Evolutionary conservation across 352 stramenopile species (phyloP).

Genomic region (Hyaloperonospora brassicae): DNA sequence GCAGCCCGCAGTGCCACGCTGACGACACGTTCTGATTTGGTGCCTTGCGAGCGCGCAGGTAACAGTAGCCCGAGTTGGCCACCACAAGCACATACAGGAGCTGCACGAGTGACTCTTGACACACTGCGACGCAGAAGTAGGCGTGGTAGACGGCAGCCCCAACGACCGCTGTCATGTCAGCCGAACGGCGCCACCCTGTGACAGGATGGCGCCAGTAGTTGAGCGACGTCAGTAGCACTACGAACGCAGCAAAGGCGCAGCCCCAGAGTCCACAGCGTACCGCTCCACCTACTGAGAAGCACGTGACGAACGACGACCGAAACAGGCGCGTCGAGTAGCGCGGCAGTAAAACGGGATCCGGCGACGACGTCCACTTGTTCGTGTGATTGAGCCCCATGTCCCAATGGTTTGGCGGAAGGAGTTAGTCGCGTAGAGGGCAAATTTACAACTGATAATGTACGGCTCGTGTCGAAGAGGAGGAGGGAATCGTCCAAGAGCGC

Average conservation of each 20-base stretch:
- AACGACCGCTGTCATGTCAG: slow-evolving; percentile 63
- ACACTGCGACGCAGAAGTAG: slow-evolving; percentile 54
- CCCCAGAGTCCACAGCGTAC: slow-evolving; percentile 50
- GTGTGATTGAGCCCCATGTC: background rate
- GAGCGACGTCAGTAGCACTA: slow-evolving; percentile 76
- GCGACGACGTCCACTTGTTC: background rate
- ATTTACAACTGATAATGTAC: no score
- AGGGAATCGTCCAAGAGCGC: no score
- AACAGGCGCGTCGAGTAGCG: slow-evolving; percentile 62
- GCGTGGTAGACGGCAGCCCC: slow-evolving; percentile 51
- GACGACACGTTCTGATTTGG: slow-evolving; percentile 60
- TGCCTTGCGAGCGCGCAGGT: slow-evolving; percentile 50
- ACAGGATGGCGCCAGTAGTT: slow-evolving; percentile 80
- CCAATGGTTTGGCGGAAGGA: no score
- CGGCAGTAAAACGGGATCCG: slow-evolving; percentile 47
- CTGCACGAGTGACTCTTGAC: slow-evolving; percentile 48
- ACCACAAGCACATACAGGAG: slow-evolving; percentile 53
- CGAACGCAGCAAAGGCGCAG: slow-evolving; percentile 48
- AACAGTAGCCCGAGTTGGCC: slow-evolving; percentile 66
- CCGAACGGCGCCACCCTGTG: slow-evolving; percentile 58
- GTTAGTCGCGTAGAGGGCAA: no score
- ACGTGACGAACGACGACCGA: slow-evolving; percentile 65
- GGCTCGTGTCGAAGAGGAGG: no score
- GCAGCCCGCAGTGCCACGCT: slow-evolving; percentile 70
- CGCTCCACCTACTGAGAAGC: slow-evolving; percentile 49